A percentile compares a stretch with the other conserved stretches of the same genome.
Conservation (phyloP, 1,284 basidiomycete genomes). For the Schizopora paradoxa region DNA sequence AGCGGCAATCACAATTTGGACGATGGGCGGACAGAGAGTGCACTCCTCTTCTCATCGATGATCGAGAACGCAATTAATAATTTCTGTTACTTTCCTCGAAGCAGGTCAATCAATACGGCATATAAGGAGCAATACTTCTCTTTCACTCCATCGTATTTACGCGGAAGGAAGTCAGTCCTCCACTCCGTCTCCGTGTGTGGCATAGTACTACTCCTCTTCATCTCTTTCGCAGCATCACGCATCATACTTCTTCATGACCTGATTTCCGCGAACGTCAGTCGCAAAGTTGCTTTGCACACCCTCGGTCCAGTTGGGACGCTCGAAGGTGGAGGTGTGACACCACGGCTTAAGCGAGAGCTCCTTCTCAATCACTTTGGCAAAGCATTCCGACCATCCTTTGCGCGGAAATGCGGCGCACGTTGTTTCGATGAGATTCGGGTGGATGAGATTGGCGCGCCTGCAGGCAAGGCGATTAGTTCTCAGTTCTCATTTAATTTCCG, state of each 20-base stretch:
- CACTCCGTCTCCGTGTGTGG: too few species aligned
- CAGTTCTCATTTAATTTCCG: slow-evolving; percentile 12
- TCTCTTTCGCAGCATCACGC: too few species aligned
- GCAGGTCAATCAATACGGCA: too few species aligned
- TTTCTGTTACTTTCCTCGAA: too few species aligned
- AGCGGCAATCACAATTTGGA: too few species aligned
- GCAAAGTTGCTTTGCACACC: slow-evolving; percentile 45
- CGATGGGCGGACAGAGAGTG: too few species aligned
- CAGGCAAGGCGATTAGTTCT: not conserved
- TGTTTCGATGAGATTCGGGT: slow-evolving; percentile 38
- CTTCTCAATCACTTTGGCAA: slow-evolving; percentile 41
- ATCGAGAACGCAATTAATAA: too few species aligned
- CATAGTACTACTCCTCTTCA: too few species aligned
- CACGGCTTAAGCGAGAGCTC: slow-evolving; percentile 46
- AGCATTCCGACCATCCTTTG: slow-evolving; percentile 43
- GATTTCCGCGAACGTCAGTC: slow-evolving; percentile 42
- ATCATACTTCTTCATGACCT: slow-evolving; percentile 34
- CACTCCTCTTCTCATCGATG: too few species aligned
- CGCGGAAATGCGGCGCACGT: slow-evolving; percentile 41
- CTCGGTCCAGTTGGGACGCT: slow-evolving; percentile 40
- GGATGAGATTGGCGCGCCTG: slow-evolving; percentile 43
- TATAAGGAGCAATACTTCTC: too few species aligned
- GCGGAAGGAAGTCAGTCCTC: too few species aligned
- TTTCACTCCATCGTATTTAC: too few species aligned
- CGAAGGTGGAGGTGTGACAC: slow-evolving; percentile 48